phyloP scores from a whole-genome alignment of 2,329 filamentous ascomycete species.

The Trichophyton simii region DNA sequence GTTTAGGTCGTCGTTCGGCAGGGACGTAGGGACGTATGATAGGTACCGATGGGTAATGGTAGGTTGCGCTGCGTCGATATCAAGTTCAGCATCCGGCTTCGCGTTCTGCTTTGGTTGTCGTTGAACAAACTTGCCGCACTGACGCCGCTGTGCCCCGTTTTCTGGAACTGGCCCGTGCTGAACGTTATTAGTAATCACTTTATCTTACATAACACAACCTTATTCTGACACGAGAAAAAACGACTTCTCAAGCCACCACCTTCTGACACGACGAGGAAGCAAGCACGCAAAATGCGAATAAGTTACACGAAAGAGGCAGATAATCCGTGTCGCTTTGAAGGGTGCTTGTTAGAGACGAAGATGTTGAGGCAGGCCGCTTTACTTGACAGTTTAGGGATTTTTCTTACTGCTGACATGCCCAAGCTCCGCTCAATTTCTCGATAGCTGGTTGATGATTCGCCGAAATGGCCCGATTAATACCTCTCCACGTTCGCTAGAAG shows the following conservation, averaged over 20 bases:
- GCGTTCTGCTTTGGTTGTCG: not conserved
- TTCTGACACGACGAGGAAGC: not conserved
- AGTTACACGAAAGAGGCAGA: too few relatives aligned
- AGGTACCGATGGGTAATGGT: not conserved
- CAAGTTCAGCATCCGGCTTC: not conserved
- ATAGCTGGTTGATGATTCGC: too few relatives aligned
- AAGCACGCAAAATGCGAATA: too few relatives aligned
- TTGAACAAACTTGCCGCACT: not conserved
- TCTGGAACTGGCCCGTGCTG: not conserved
- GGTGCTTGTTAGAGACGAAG: too few relatives aligned
- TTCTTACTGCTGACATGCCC: too few relatives aligned
- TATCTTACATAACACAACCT: not conserved
- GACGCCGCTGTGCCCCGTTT: not conserved
- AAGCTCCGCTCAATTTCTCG: too few relatives aligned
- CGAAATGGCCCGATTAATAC: too few relatives aligned
- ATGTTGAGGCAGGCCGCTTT: too few relatives aligned
- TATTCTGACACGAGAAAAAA: not conserved
- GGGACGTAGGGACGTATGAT: not conserved
- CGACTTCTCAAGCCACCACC: not conserved
- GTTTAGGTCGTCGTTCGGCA: not conserved
- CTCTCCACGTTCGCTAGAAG: too few relatives aligned
- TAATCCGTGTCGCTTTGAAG: too few relatives aligned
- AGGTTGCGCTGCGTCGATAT: not conserved
- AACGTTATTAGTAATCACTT: not conserved
- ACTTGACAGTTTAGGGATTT: too few relatives aligned